Conservation (phyloP, 331 rosid genomes). For the Prunus yedoensis region DNA sequence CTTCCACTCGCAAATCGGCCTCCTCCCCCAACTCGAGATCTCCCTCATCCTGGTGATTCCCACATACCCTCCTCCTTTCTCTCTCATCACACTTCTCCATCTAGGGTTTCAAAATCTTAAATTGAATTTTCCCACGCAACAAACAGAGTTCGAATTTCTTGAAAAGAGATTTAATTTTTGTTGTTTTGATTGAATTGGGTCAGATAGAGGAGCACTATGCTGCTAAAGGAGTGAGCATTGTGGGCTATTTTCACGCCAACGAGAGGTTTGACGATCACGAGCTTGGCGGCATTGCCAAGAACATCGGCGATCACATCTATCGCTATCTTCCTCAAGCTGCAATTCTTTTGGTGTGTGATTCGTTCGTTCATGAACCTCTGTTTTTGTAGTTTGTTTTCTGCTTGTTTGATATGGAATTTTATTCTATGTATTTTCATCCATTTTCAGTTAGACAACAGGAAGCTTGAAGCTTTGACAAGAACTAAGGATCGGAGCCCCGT, state of each 20-base stretch:
- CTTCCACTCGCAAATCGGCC: constrained; percentile 84
- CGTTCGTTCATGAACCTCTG: not conserved
- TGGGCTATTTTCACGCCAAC: constrained; percentile 90
- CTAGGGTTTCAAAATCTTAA: not conserved
- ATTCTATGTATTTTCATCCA: not conserved
- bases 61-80: not conserved
- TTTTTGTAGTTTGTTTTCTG: not conserved
- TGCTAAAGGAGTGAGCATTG: constrained; percentile 64
- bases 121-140: not conserved
- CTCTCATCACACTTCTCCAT: not conserved
- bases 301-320: constrained; percentile 81
- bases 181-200: constrained; percentile 2
- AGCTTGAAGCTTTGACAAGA: constrained; percentile 72
- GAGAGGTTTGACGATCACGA: constrained; percentile 92
- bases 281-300: constrained; percentile 77
- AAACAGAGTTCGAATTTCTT: not conserved
- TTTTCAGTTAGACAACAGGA: constrained; percentile 81
- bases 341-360: constrained; percentile 63
- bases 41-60: constrained; percentile 76
- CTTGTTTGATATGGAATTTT: not conserved
- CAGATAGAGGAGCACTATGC: constrained; percentile 89
- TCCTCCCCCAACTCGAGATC: constrained; percentile 95
- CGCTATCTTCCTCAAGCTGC: constrained; percentile 89
- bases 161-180: not conserved
- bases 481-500: constrained; percentile 65